Conservation (phyloP, 768 basidiomycete species). For the Tulasnella sp. region DNA sequence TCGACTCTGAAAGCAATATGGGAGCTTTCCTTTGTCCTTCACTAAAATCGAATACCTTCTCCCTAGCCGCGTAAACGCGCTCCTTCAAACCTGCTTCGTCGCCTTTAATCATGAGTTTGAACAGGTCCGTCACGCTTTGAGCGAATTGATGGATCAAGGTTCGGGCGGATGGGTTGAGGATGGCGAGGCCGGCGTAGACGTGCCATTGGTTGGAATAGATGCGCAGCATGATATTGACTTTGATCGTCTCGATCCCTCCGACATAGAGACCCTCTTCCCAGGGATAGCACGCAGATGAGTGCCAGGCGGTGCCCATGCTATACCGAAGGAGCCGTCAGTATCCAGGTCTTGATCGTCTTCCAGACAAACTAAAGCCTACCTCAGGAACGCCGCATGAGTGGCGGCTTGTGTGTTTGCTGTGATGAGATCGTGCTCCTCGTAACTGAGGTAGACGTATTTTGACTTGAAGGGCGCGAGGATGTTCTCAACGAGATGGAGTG, state of each 20-base stretch:
- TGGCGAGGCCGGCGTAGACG: slow-evolving; percentile 97
- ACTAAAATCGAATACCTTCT: slow-evolving; percentile 54
- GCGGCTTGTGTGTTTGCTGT: slow-evolving; percentile 99
- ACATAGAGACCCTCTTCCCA: slow-evolving; percentile 96
- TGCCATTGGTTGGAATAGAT: slow-evolving; percentile 99
- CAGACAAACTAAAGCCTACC: slow-evolving; percentile 36
- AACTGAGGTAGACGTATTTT: slow-evolving; percentile 85
- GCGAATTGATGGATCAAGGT: slow-evolving; percentile 88
- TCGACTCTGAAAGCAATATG: slow-evolving; percentile 71
- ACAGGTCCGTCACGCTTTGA: slow-evolving; percentile 72
- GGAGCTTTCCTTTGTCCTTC: slow-evolving; percentile 31
- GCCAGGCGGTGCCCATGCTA: slow-evolving; percentile 99
- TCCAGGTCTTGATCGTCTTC: not conserved
- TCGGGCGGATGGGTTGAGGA: slow-evolving; percentile 85
- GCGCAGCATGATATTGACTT: slow-evolving; percentile 91
- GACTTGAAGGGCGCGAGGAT: slow-evolving; percentile 71
- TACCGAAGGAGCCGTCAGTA: not conserved
- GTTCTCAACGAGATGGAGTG: slow-evolving; percentile 65
- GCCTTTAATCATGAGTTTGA: slow-evolving; percentile 83
- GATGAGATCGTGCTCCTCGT: slow-evolving; percentile 90
- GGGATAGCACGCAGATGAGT: slow-evolving; percentile 61
- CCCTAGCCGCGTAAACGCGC: slow-evolving; percentile 62
- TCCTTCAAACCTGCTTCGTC: slow-evolving; percentile 45
- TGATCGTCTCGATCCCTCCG: slow-evolving; percentile 94
- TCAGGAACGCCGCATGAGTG: slow-evolving; percentile 93